Evolutionary conservation across 495 filamentous ascomycete genomes (phyloP).

Genomic region (Aspergillus wentii): DNA sequence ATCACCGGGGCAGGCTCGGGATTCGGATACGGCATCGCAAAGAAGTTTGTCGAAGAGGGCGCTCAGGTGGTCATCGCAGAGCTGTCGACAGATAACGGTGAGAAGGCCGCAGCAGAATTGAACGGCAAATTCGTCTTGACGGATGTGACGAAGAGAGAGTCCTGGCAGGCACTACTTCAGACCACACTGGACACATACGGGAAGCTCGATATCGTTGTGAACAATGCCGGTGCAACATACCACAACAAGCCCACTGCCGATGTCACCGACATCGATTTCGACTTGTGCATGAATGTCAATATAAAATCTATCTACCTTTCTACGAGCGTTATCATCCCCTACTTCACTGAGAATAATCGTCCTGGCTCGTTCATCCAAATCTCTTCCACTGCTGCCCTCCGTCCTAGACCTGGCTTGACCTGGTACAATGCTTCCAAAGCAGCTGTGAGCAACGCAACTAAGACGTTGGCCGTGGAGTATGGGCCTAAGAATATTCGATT

Average conservation of each 20-base stretch:
- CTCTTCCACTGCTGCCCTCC: conserved; percentile 50
- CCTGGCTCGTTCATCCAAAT: conserved; percentile 58
- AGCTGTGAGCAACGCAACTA: conserved; percentile 51
- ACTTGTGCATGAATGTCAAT: conserved; percentile 55
- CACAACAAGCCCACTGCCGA: conserved; percentile 43
- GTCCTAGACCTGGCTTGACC: conserved; percentile 56
- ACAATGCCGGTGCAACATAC: conserved; percentile 32
- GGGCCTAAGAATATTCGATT: conserved; percentile 55
- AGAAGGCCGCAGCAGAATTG: conserved; percentile 16
- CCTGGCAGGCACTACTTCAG: conserved; percentile 19
- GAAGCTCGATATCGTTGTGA: conserved; percentile 32
- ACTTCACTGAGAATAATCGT: conserved; percentile 44
- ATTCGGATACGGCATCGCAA: conserved; percentile 49
- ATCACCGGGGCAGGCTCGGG: conserved; percentile 43
- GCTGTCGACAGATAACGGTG: conserved; percentile 28
- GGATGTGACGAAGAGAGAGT: conserved; percentile 21
- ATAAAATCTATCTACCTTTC: conserved; percentile 53
- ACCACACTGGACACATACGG: conserved; percentile 21
- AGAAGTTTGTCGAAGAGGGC: conserved; percentile 47
- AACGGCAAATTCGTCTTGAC: conserved; percentile 15
- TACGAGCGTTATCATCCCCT: conserved; percentile 48
- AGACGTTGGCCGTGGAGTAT: conserved; percentile 60
- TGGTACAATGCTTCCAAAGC: conserved; percentile 64
- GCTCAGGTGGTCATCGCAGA: conserved; percentile 50
- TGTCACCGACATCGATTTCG: conserved; percentile 58